These are phyloP conservation scores for Kwoniella newhampshirensis DNA, from an alignment of 768 basidiomycete species.

Conservation along the genomic window DNA sequence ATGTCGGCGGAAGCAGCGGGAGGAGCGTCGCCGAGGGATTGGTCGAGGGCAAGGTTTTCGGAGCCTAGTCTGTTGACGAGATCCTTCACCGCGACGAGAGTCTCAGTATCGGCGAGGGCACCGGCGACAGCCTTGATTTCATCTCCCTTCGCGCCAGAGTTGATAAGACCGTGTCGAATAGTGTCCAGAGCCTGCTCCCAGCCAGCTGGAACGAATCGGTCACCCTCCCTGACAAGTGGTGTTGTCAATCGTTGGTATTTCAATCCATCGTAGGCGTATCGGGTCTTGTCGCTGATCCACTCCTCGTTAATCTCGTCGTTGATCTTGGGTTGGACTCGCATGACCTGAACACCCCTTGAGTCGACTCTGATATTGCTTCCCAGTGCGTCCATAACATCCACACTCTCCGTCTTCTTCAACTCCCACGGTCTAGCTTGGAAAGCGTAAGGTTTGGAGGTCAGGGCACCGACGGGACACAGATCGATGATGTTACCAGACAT, in stretches of 20 bases:
- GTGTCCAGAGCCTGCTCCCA: slow-evolving; percentile 87
- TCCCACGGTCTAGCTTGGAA: slow-evolving; percentile 98
- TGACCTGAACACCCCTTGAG: slow-evolving; percentile 90
- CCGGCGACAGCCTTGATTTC: slow-evolving; percentile 96
- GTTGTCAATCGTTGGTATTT: slow-evolving; percentile 91
- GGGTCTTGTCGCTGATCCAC: slow-evolving; percentile 99
- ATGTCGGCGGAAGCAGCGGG: slow-evolving; percentile 82
- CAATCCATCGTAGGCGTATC: slow-evolving; percentile 93
- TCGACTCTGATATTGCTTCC: slow-evolving; percentile 96
- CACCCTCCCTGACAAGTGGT: slow-evolving; percentile 85
- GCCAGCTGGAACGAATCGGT: slow-evolving; percentile 81
- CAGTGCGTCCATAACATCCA: slow-evolving; percentile 92
- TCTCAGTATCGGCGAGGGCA: slow-evolving; percentile 87
- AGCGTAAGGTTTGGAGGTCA: slow-evolving; percentile 97
- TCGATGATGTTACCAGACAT: slow-evolving; percentile 96
- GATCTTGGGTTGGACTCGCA: slow-evolving; percentile 92
- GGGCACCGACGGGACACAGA: slow-evolving; percentile 94
- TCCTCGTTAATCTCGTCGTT: slow-evolving; percentile 99
- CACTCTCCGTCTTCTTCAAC: slow-evolving; percentile 92
- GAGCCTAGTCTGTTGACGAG: slow-evolving; percentile 88
- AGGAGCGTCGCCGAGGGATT: slow-evolving; percentile 63
- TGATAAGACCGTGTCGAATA: slow-evolving; percentile 72
- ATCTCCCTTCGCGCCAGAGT: slow-evolving; percentile 79
- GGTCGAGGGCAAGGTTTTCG: slow-evolving; percentile 85
- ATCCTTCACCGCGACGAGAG: slow-evolving; percentile 90